phyloP scores from a whole-genome alignment of 163 green algal genomes.

The Chlorella variabilis region DNA sequence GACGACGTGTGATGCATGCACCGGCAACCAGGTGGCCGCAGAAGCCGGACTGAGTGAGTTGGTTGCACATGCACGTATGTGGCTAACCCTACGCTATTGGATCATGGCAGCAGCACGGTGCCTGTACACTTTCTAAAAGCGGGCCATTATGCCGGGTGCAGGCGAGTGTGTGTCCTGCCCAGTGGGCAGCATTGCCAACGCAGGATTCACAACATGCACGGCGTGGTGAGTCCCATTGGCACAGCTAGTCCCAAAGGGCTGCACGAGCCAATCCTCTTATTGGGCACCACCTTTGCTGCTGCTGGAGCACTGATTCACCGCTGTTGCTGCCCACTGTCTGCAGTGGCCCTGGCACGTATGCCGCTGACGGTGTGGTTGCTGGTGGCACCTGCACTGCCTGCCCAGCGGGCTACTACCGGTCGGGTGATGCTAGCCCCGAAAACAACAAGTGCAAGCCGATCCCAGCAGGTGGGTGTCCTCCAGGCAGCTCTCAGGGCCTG shows the following conservation, averaged over 20 bases:
- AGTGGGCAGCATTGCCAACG: background rate
- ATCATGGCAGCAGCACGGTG: no score
- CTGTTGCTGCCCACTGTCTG: no score
- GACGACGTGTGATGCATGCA: background rate
- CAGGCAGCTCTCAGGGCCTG: no score
- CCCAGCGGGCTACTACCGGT: background rate
- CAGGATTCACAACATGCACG: background rate
- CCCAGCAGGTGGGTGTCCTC: background rate
- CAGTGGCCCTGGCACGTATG: no score
- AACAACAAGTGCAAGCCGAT: conserved; percentile 25
- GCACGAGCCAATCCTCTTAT: no score
- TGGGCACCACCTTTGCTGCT: no score
- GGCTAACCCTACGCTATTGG: no score
- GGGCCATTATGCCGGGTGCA: no score
- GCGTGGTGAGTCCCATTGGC: conserved; percentile 10
- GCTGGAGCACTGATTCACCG: no score
- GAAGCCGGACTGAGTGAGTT: no score
- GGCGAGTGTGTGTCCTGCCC: background rate
- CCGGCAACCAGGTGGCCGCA: conserved; percentile 4
- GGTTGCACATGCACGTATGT: no score
- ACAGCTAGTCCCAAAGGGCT: background rate
- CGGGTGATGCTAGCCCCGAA: conserved; percentile 11
- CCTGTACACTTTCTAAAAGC: no score
- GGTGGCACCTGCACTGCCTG: background rate
- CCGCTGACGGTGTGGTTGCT: background rate